Conservation (phyloP, 306 rosid genomes). For the Glycine soja region DNA sequence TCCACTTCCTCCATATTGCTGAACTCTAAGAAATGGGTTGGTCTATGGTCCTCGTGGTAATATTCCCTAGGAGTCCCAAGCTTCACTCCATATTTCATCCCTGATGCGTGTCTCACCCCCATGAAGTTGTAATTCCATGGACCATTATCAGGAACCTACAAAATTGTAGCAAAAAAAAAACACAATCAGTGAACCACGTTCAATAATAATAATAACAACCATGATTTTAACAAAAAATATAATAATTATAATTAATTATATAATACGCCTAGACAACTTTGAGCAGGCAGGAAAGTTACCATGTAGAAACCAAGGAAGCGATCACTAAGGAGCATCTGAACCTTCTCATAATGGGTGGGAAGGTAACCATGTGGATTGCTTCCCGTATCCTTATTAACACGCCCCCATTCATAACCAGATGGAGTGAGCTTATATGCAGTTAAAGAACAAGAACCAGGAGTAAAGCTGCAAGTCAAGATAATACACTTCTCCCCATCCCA, state of each 20-base stretch:
- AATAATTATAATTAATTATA: no score
- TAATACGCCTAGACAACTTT: no score
- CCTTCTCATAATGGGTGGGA: slow-evolving; percentile 98
- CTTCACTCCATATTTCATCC: slow-evolving; percentile 92
- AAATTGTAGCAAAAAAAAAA: slow-evolving; percentile 26
- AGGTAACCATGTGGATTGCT: slow-evolving; percentile 99
- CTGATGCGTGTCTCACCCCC: slow-evolving; percentile 94
- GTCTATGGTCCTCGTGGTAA: slow-evolving; percentile 95
- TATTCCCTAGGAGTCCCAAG: slow-evolving; percentile 91
- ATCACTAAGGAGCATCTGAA: slow-evolving; percentile 99
- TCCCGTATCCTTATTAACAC: slow-evolving; percentile 90
- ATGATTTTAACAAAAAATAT: no score
- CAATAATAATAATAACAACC: background rate
- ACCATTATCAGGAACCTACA: slow-evolving; percentile 89
- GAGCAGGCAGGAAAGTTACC: slow-evolving; percentile 55
- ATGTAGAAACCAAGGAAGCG: slow-evolving; percentile 98
- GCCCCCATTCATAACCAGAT: slow-evolving; percentile 99
- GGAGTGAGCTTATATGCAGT: slow-evolving; percentile 96
- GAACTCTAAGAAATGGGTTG: slow-evolving; percentile 95
- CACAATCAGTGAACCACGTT: background rate
- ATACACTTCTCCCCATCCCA: slow-evolving; percentile 99
- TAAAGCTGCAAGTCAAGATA: slow-evolving; percentile 95
- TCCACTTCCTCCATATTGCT: slow-evolving; percentile 96
- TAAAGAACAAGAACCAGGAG: slow-evolving; percentile 98
- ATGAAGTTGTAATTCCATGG: slow-evolving; percentile 99